Evolutionary conservation across 1,139 yeast genomes (phyloP).

Genomic region (Yamadazyma dushanensis): DNA sequence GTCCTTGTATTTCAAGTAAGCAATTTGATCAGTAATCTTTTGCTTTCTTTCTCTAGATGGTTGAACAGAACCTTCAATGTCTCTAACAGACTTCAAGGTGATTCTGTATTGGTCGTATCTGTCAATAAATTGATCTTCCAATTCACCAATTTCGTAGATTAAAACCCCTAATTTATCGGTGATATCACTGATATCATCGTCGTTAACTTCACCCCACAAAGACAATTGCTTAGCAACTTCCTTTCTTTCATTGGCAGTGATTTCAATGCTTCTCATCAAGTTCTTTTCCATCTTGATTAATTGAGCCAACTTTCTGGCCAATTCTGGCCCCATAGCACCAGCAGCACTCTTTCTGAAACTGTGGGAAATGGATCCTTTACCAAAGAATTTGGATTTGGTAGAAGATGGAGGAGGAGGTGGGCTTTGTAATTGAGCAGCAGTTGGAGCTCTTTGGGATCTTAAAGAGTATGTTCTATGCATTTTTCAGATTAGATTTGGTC

Average conservation of each 20-base stretch:
- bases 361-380: slow-evolving; percentile 67
- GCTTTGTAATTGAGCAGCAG: slow-evolving; percentile 76
- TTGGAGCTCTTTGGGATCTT: slow-evolving; percentile 78
- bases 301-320: slow-evolving; percentile 73
- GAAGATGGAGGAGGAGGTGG: slow-evolving; percentile 82
- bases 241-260: slow-evolving; percentile 75
- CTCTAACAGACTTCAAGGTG: slow-evolving; percentile 76
- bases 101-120: slow-evolving; percentile 85
- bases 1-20: slow-evolving; percentile 78
- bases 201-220: slow-evolving; percentile 82
- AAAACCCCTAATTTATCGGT: slow-evolving; percentile 86
- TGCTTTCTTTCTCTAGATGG: slow-evolving; percentile 87
- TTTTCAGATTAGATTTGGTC: slow-evolving; percentile 3
- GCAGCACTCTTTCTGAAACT: slow-evolving; percentile 70
- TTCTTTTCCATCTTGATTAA: slow-evolving; percentile 82
- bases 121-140: slow-evolving; percentile 85
- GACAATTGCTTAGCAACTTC: slow-evolving; percentile 83
- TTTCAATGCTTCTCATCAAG: slow-evolving; percentile 76
- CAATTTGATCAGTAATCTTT: slow-evolving; percentile 82
- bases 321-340: slow-evolving; percentile 75
- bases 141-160: slow-evolving; percentile 79
- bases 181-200: slow-evolving; percentile 81
- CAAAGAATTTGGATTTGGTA: slow-evolving; percentile 68
- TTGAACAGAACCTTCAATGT: slow-evolving; percentile 84
- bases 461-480: slow-evolving; percentile 86